A percentile compares a stretch with the other conserved stretches of the same genome.
These are phyloP conservation scores for Aspergillus sp. DNA, from an alignment of 2,329 filamentous ascomycete genomes.

Conservation along the genomic window DNA sequence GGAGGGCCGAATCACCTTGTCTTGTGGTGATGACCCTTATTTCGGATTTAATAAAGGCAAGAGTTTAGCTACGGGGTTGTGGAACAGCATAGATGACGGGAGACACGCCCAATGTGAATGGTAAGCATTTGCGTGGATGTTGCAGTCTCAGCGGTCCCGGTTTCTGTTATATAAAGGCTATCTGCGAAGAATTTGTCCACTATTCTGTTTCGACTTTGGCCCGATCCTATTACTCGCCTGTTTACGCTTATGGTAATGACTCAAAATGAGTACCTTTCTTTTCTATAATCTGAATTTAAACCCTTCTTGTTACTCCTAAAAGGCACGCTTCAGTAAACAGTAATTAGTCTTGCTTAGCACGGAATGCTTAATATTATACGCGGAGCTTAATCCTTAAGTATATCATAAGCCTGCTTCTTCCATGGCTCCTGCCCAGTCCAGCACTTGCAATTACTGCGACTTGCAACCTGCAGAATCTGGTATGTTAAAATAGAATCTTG, in stretches of 20 bases:
- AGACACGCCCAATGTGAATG: not conserved
- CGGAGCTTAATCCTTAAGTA: not conserved
- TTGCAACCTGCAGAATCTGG: not conserved
- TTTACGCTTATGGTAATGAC: not conserved
- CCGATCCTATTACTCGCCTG: not conserved
- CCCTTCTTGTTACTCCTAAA: not conserved
- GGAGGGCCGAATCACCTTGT: not conserved
- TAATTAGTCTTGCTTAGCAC: not conserved
- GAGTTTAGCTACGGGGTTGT: not conserved
- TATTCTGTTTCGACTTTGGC: not conserved
- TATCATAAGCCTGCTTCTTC: not conserved
- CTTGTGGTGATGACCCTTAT: not conserved
- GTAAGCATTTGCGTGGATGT: not conserved
- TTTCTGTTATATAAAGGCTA: not conserved
- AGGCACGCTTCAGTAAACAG: not conserved
- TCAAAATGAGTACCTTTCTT: slow-evolving; percentile 1
- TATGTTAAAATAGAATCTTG: not conserved
- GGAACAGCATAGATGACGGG: not conserved
- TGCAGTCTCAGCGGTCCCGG: not conserved
- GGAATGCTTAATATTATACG: not conserved
- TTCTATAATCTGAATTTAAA: not conserved
- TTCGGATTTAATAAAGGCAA: not conserved
- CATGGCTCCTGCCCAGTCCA: not conserved
- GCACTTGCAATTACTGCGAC: not conserved
- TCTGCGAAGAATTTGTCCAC: not conserved